Conservation (phyloP, 352 stramenopile genomes). For the Globisporangium perplexum region DNA sequence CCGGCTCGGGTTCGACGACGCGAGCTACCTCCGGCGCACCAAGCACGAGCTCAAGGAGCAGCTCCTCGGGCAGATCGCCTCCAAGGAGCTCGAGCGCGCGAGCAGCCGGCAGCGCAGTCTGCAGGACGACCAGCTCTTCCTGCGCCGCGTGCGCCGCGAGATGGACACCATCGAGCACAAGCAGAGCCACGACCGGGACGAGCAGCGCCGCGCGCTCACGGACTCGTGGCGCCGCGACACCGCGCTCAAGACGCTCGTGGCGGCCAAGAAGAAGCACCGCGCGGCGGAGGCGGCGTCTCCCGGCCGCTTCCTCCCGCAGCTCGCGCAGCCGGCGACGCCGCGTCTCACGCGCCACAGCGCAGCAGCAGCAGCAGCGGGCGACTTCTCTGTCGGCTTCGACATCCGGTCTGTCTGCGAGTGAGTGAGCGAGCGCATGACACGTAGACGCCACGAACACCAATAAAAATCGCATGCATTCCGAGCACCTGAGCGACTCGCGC, state of each 20-base stretch:
- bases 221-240: conserved; percentile 47
- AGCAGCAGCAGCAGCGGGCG: conserved; percentile 17
- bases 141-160: conserved; percentile 47
- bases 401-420: conserved; percentile 43
- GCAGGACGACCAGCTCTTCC: conserved; percentile 49
- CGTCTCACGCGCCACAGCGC: background rate
- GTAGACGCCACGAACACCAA: too few relatives aligned
- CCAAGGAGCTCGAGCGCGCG: conserved; percentile 41
- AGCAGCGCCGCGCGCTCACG: conserved; percentile 49
- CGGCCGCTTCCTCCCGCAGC: conserved; percentile 17
- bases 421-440: too few relatives aligned
- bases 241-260: conserved; percentile 57
- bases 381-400: conserved; percentile 75
- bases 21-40: conserved; percentile 27
- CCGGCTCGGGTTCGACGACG: conserved; percentile 44
- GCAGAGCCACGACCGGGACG: conserved; percentile 39
- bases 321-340: conserved; percentile 22
- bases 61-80: conserved; percentile 50
- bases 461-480: too few relatives aligned
- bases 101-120: conserved; percentile 32
- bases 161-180: conserved; percentile 63
- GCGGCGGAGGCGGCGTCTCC: conserved; percentile 18
- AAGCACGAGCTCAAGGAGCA: conserved; percentile 53
- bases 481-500: too few relatives aligned
- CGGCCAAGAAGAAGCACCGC: conserved; percentile 55